Conservation (phyloP, 306 rosid genomes). For the Citrullus mucosospermus region DNA sequence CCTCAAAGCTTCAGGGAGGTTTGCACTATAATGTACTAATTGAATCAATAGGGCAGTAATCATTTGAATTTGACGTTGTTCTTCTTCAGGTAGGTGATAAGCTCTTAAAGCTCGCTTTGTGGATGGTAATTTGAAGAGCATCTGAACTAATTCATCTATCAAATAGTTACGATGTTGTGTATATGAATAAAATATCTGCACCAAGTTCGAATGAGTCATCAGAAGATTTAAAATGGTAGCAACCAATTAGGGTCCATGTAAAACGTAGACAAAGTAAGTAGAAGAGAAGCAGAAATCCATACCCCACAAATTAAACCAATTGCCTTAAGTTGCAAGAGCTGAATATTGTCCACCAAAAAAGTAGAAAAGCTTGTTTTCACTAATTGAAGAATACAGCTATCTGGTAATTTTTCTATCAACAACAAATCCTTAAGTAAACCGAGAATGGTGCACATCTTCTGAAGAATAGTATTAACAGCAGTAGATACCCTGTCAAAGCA, state of each 20-base stretch:
- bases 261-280: not conserved
- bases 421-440: constrained; percentile 84
- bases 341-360: constrained; percentile 88
- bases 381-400: constrained; percentile 87
- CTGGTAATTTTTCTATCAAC: constrained; percentile 85
- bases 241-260: not conserved
- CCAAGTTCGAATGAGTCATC: constrained; percentile 11
- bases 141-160: constrained; percentile 83
- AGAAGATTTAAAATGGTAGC: not conserved
- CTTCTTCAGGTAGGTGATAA: constrained; percentile 85
- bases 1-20: constrained; percentile 81
- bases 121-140: constrained; percentile 77
- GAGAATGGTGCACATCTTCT: constrained; percentile 88
- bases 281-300: constrained; percentile 21
- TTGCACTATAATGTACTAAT: constrained; percentile 79
- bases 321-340: constrained; percentile 92
- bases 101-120: constrained; percentile 86
- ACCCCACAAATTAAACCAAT: constrained; percentile 88
- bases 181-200: constrained; percentile 86
- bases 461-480: constrained; percentile 76
- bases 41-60: constrained; percentile 86
- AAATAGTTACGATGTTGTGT: constrained; percentile 77
- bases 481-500: constrained; percentile 58
- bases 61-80: constrained; percentile 97
- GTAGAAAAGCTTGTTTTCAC: constrained; percentile 85